These are phyloP conservation scores for Dendrothele bispora DNA, from an alignment of 768 basidiomycete species.

Conservation along the genomic window DNA sequence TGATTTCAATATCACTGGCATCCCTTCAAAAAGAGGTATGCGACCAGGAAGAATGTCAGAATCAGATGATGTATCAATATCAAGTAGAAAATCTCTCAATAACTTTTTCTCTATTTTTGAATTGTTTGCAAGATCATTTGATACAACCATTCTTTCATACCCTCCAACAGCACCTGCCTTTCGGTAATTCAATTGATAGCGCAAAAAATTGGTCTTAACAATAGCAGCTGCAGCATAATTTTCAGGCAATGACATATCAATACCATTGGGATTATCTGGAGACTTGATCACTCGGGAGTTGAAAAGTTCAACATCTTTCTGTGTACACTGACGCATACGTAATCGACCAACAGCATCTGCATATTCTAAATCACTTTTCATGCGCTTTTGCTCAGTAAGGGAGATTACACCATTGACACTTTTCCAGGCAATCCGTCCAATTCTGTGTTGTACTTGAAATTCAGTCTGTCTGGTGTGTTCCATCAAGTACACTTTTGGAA, in stretches of 20 bases:
- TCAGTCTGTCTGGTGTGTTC: background rate
- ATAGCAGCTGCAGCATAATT: slow-evolving; percentile 1
- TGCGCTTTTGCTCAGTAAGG: slow-evolving; percentile 19
- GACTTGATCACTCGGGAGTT: slow-evolving; percentile 13
- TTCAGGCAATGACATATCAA: background rate
- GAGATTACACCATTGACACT: slow-evolving; percentile 14
- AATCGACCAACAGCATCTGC: background rate
- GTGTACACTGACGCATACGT: slow-evolving; percentile 9
- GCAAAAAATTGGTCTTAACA: background rate
- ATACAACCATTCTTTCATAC: background rate
- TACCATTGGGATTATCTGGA: background rate
- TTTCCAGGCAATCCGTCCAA: slow-evolving; percentile 13
- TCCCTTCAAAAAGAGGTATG: slow-evolving; percentile 23
- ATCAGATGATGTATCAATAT: background rate
- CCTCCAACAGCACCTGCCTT: background rate
- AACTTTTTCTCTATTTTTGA: background rate
- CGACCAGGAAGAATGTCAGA: slow-evolving; percentile 16
- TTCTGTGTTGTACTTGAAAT: background rate
- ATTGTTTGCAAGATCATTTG: background rate
- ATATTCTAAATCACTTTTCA: slow-evolving; percentile 24
- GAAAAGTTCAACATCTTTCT: slow-evolving; percentile 18
- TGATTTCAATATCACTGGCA: slow-evolving; percentile 26
- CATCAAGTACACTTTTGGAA: slow-evolving; percentile 8
- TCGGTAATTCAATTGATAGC: background rate
- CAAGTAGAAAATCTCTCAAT: background rate